phyloP scores from a whole-genome alignment of 805 yeast genomes.

The Lipomyces lipofer region DNA sequence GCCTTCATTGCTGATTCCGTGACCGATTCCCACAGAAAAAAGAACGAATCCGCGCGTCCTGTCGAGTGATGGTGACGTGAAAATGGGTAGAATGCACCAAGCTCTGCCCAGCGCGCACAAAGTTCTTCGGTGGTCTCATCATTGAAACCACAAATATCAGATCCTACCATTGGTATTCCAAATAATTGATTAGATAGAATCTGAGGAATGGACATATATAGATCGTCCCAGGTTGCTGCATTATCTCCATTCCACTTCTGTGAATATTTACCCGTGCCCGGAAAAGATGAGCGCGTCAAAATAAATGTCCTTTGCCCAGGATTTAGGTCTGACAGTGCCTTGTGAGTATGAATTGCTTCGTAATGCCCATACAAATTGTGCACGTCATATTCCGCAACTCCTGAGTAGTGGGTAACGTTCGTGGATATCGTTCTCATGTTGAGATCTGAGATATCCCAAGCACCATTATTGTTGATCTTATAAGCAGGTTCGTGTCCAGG shows the following conservation, averaged over 20 bases:
- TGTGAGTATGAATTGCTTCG: conserved; percentile 2
- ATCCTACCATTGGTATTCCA: neutral
- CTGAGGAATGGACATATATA: conserved; percentile 73
- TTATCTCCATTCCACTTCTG: conserved; percentile 92
- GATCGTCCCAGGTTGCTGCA: conserved; percentile 21
- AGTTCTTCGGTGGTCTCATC: conserved; percentile 34
- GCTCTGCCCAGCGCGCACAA: conserved; percentile 29
- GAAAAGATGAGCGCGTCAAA: conserved; percentile 67
- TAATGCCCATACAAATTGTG: conserved; percentile 37
- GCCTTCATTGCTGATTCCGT: conserved; percentile 36
- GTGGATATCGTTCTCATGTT: neutral
- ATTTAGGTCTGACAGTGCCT: neutral
- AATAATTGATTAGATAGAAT: conserved; percentile 48
- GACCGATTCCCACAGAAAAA: conserved; percentile 37
- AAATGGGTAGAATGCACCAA: conserved; percentile 32
- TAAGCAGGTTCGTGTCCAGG: neutral
- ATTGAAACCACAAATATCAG: conserved; percentile 13
- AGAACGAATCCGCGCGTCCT: conserved; percentile 38
- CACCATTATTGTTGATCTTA: neutral
- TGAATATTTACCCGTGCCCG: conserved; percentile 77
- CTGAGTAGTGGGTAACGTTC: neutral
- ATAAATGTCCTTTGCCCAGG: conserved; percentile 56
- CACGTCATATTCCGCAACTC: conserved; percentile 37
- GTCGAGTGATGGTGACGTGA: conserved; percentile 34
- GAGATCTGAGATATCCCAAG: neutral